These are phyloP conservation scores for Crithidia bombi DNA, from an alignment of 208 protist genomes.

Conservation along the genomic window DNA sequence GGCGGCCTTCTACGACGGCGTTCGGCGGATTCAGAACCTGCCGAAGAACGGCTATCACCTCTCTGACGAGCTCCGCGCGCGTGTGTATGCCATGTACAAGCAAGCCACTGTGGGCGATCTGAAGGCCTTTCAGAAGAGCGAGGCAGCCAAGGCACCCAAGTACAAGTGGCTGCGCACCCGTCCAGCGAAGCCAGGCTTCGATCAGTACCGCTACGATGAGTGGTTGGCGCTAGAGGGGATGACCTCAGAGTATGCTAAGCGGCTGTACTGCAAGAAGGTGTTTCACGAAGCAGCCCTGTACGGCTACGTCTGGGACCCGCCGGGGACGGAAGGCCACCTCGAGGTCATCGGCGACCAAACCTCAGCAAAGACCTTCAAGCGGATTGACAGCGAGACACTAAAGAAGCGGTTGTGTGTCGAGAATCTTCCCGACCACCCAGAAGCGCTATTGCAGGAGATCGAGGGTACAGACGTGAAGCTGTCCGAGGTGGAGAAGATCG, in stretches of 20 bases:
- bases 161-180: conserved; percentile 78
- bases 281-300: conserved; percentile 31
- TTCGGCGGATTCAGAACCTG: conserved; percentile 54
- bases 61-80: conserved; percentile 81
- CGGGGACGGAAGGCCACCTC: conserved; percentile 40
- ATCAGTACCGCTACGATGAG: conserved; percentile 62
- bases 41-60: conserved; percentile 63
- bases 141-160: conserved; percentile 35
- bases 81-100: conserved; percentile 88
- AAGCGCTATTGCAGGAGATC: conserved; percentile 8
- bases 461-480: conserved; percentile 24
- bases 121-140: conserved; percentile 67
- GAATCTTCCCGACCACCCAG: conserved; percentile 13
- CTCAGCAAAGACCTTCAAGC: conserved; percentile 29
- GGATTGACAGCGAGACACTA: conserved; percentile 15
- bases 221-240: conserved; percentile 87
- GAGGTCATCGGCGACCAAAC: conserved; percentile 40
- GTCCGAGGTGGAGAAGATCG: conserved; percentile 8
- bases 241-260: conserved; percentile 73
- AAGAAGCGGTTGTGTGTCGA: conserved; percentile 27
- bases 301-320: conserved; percentile 47
- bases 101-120: conserved; percentile 84
- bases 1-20: conserved; percentile 59
- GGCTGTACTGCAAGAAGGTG: conserved; percentile 61
- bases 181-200: conserved; percentile 34